These are phyloP conservation scores for Candida coleopterorum DNA, from an alignment of 805 yeast species.

Conservation along the genomic window DNA sequence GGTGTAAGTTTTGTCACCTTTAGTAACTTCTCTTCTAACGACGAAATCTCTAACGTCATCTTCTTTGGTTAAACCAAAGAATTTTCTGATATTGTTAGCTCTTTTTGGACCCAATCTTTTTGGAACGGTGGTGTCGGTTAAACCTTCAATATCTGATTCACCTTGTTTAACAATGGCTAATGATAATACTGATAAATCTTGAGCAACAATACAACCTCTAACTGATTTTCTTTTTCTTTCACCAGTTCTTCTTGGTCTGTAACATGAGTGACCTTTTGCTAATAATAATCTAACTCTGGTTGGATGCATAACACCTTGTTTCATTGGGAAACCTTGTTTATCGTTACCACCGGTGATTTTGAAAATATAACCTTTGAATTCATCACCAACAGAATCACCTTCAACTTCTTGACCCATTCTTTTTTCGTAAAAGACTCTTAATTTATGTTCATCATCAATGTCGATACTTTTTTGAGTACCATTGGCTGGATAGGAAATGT, in stretches of 20 bases:
- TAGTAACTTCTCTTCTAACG: conserved; percentile 96
- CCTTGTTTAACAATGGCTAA: conserved; percentile 96
- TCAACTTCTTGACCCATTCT: conserved; percentile 99
- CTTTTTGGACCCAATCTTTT: conserved; percentile 99
- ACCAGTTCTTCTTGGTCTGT: conserved; percentile 99
- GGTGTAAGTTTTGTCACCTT: conserved; percentile 98
- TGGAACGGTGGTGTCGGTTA: conserved; percentile 92
- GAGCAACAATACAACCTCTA: conserved; percentile 98
- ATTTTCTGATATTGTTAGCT: conserved; percentile 99
- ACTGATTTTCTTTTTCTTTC: conserved; percentile 99
- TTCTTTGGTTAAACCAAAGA: conserved; percentile 96
- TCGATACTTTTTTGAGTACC: conserved; percentile 98
- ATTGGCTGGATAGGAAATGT: conserved; percentile 99
- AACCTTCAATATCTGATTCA: conserved; percentile 91
- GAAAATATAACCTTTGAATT: conserved; percentile 98
- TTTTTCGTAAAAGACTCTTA: conserved; percentile 98
- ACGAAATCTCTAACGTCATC: conserved; percentile 88
- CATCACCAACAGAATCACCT: conserved; percentile 97
- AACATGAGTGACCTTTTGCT: conserved; percentile 93
- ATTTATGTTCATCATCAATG: conserved; percentile 98
- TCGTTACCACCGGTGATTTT: conserved; percentile 99
- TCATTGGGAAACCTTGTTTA: conserved; percentile 99
- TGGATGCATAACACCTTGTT: conserved; percentile 99
- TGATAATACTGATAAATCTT: conserved; percentile 94
- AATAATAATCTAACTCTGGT: conserved; percentile 97